These are phyloP conservation scores for Cladosporium sphaerospermum DNA, from an alignment of 2,329 filamentous ascomycete genomes.

Conservation along the genomic window DNA sequence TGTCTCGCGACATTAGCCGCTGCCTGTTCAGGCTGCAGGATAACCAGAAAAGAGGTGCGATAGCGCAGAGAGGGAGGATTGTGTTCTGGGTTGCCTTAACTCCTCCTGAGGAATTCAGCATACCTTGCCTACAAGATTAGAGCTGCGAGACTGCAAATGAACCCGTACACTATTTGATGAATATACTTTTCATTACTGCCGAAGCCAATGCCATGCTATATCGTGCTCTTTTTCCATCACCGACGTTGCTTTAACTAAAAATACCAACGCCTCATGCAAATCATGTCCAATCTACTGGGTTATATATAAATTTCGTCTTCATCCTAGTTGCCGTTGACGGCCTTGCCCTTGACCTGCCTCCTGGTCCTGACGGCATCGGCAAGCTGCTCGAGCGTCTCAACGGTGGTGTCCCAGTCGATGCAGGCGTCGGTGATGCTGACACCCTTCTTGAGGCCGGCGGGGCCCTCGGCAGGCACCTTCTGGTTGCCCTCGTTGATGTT, in stretches of 20 bases:
- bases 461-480: slow-evolving; percentile 84
- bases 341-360: slow-evolving; percentile 41
- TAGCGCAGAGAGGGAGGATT: too few relatives aligned
- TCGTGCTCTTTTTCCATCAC: slow-evolving; percentile 1
- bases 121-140: too few relatives aligned
- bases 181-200: slow-evolving; percentile 1
- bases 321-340: slow-evolving; percentile 15
- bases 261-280: slow-evolving; percentile 8
- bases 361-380: slow-evolving; percentile 74
- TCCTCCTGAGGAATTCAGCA: too few relatives aligned
- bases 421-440: slow-evolving; percentile 97
- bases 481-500: slow-evolving; percentile 92
- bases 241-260: neutral
- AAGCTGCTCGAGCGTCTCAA: slow-evolving; percentile 67
- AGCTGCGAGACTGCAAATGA: too few relatives aligned
- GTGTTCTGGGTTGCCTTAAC: too few relatives aligned
- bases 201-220: slow-evolving; percentile 3
- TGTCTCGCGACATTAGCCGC: too few relatives aligned
- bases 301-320: neutral
- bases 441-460: slow-evolving; percentile 79
- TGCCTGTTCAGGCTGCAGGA: too few relatives aligned
- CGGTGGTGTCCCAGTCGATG: slow-evolving; percentile 89
- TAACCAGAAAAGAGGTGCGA: too few relatives aligned
- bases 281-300: neutral
- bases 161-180: too few relatives aligned